phyloP scores from a whole-genome alignment of 2,329 filamentous ascomycete genomes.

The Clarireedia hainanense region DNA sequence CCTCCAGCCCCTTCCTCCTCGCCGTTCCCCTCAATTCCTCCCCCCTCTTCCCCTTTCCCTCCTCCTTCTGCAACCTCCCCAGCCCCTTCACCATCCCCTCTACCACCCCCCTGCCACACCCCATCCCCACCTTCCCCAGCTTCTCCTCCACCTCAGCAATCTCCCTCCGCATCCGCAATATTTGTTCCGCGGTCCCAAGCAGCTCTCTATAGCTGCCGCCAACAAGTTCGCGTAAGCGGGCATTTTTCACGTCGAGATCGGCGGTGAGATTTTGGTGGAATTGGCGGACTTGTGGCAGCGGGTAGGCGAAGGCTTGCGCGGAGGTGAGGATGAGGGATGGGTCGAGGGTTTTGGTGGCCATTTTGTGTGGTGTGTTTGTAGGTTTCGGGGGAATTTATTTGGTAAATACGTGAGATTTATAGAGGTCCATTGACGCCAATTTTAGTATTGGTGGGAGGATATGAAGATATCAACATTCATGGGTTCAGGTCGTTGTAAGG shows the following conservation, averaged over 20 bases:
- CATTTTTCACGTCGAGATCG: constrained; percentile 54
- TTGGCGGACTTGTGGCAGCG: constrained; percentile 55
- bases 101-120: constrained; percentile 67
- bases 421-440: not conserved
- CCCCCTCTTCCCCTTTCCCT: constrained; percentile 22
- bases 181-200: constrained; percentile 86
- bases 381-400: not conserved
- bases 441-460: not conserved
- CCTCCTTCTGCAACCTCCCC: constrained; percentile 35
- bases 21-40: constrained; percentile 30
- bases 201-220: constrained; percentile 75
- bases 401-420: not conserved
- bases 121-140: constrained; percentile 63
- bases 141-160: constrained; percentile 67
- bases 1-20: constrained; percentile 42
- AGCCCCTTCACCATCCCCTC: constrained; percentile 57
- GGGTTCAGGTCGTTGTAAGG: no score
- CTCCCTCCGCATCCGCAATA: constrained; percentile 77
- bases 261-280: constrained; percentile 53
- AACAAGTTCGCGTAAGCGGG: constrained; percentile 55
- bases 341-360: constrained; percentile 35
- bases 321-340: constrained; percentile 43
- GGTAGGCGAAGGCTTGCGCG: constrained; percentile 35
- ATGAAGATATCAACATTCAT: no score
- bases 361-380: not conserved